Evolutionary conservation across 306 rosid genomes (phyloP).

Genomic region (Fragaria nilgerrensis): DNA sequence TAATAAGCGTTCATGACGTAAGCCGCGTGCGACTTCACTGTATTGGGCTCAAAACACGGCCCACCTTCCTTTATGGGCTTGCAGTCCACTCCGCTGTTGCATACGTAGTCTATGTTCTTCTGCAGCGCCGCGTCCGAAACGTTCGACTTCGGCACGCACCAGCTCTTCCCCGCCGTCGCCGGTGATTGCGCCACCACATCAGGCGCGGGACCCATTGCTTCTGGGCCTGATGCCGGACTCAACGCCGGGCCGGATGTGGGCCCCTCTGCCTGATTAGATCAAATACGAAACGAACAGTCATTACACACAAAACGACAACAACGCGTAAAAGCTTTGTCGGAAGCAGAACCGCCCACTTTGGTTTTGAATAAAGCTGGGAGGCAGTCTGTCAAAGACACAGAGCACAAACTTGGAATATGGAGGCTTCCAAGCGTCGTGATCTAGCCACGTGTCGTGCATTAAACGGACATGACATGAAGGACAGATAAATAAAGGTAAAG

Average conservation of each 20-base stretch:
- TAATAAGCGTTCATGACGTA: conserved; percentile 56
- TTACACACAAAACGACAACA: not conserved
- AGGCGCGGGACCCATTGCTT: not conserved
- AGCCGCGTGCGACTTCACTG: conserved; percentile 48
- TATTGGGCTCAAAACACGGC: conserved; percentile 47
- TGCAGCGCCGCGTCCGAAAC: conserved; percentile 38
- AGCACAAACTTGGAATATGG: not conserved
- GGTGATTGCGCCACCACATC: not conserved
- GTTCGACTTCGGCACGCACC: conserved; percentile 47
- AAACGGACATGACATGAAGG: not conserved
- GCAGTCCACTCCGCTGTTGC: conserved; percentile 48
- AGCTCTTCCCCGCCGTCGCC: conserved; percentile 18
- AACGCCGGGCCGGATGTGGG: conserved; percentile 15
- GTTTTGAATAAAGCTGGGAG: not conserved
- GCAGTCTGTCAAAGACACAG: not conserved
- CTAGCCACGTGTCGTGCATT: not conserved
- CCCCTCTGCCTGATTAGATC: conserved; percentile 9
- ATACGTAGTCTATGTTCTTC: conserved; percentile 50
- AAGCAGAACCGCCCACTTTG: not conserved
- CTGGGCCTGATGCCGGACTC: not conserved
- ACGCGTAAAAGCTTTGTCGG: not conserved
- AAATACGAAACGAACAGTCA: not conserved
- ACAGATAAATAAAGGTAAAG: not conserved
- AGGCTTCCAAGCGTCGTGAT: no score
- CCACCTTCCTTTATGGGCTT: conserved; percentile 43